These are phyloP conservation scores for Aspergillus fumigatiaffinis DNA, from an alignment of 2,329 filamentous ascomycete genomes.

Conservation along the genomic window DNA sequence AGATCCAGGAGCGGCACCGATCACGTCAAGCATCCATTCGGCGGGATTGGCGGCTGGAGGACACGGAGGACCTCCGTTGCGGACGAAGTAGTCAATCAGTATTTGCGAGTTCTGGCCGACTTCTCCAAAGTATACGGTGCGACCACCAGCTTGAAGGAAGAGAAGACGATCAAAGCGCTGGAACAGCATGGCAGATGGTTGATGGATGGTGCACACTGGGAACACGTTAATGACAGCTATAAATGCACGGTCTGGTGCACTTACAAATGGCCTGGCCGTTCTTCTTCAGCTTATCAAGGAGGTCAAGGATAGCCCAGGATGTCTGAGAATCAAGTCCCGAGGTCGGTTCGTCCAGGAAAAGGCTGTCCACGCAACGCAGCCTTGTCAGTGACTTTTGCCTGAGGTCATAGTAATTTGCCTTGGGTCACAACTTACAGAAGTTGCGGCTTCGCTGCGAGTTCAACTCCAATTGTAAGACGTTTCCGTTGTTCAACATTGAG, in stretches of 20 bases:
- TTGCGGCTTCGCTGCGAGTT: conserved; percentile 73
- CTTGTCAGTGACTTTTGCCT: too few species aligned
- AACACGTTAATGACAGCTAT: too few species aligned
- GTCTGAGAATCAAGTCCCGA: conserved; percentile 87
- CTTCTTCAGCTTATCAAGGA: conserved; percentile 81
- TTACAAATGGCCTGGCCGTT: conserved; percentile 71
- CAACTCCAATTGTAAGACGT: conserved; percentile 86
- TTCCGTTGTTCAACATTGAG: conserved; percentile 58
- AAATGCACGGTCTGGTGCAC: too few species aligned
- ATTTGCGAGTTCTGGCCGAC: conserved; percentile 54
- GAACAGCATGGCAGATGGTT: conserved; percentile 86
- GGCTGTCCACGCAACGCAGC: too few species aligned
- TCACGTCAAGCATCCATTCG: conserved; percentile 62
- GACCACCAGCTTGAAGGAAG: conserved; percentile 59
- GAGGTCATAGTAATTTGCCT: too few species aligned
- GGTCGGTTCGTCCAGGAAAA: conserved; percentile 73
- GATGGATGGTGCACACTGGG: conserved; percentile 77
- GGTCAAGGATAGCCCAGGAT: conserved; percentile 79
- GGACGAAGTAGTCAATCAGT: conserved; percentile 58
- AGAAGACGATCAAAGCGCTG: conserved; percentile 67
- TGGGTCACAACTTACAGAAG: too few species aligned
- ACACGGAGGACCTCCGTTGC: conserved; percentile 54
- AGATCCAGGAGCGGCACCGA: conserved; percentile 56
- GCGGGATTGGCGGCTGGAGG: conserved; percentile 62
- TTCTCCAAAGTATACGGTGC: conserved; percentile 63